phyloP scores from a whole-genome alignment of 768 basidiomycete species.

The Trametes elegans region DNA sequence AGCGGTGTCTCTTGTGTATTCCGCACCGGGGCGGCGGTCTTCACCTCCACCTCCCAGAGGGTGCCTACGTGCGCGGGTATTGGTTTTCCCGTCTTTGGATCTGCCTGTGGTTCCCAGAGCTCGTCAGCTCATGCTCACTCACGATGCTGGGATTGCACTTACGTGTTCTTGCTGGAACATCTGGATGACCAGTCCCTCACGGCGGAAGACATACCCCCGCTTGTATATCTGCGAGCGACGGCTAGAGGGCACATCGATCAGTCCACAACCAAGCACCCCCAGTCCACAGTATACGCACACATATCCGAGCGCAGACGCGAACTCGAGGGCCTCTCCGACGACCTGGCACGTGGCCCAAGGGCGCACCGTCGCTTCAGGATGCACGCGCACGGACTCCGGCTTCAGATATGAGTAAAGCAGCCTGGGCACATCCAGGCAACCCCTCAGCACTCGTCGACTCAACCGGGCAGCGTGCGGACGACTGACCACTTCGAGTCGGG shows the following conservation, averaged over 20 bases:
- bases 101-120: conserved; percentile 47
- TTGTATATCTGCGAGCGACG: conserved; percentile 79
- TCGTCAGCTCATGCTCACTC: too few relatives aligned
- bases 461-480: too few relatives aligned
- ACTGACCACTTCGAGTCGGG: conserved; percentile 64
- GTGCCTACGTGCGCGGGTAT: conserved; percentile 78
- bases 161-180: conserved; percentile 89
- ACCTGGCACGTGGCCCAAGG: conserved; percentile 83
- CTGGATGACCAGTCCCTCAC: conserved; percentile 68
- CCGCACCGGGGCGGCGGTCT: conserved; percentile 74
- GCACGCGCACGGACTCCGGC: conserved; percentile 79
- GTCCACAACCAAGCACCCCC: not conserved
- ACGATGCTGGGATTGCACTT: conserved; percentile 10
- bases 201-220: conserved; percentile 72
- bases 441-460: too few relatives aligned
- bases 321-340: conserved; percentile 74
- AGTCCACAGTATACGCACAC: conserved; percentile 40
- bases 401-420: conserved; percentile 77
- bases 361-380: conserved; percentile 84
- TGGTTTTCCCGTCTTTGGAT: conserved; percentile 70
- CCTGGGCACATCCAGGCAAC: too few relatives aligned
- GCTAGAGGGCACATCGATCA: conserved; percentile 31
- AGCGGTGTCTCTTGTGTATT: conserved; percentile 78
- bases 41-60: conserved; percentile 87
- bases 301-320: conserved; percentile 79